Evolutionary conservation across 2,329 filamentous ascomycete genomes (phyloP), one percentile per base, ranked within the genome.

Genomic region (Anisogramma anomala): DNA sequence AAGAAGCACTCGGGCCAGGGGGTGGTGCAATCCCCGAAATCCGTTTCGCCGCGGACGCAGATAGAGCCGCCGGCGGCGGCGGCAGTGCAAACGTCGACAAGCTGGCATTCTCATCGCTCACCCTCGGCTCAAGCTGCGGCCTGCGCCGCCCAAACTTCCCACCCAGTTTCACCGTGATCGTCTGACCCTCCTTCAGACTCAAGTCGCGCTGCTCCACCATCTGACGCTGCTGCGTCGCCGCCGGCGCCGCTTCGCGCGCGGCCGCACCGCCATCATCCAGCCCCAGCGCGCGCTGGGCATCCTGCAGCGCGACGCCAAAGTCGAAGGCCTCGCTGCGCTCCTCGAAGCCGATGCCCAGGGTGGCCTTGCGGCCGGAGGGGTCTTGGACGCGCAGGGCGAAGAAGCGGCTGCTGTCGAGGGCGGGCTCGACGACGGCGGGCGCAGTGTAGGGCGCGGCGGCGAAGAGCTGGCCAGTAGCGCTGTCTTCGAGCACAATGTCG

Each of bases 151-250:
- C 69, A 45, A 72, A 67, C 49, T 68, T 68, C 36, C 77, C 75
- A 4, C 75, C 77, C 38, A 91, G 70, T 57, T 83, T 84, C 49
- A 93, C 79, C 18, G 80, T 85, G 52, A 94, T 93, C 14, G 83
- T 94, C 69, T 94, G 82, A 9, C 86, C 86, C 46, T 88, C 85
- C 60, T 94, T 94, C 49, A 94, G 60, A 53, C 83, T 88, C 55
- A 86, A 87, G 55, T 94, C 86, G 50, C 73, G 75, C 62, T 78
- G 80, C 54, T 74, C 72, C 42, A 67, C 64, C 31, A 61, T 61
- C 45, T 61, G 59, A 45, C 59, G 60, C n/a, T 55, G 53, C 11
- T 56, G n/a, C n/a, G n/a, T 57, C 45, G 59, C 61, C 13, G 54
- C 52, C 10, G 55, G 57, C 4, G 56, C 56, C 0, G 53, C 50